Percentiles rank a stretch among this genome's conserved stretches.
phyloP scores from a whole-genome alignment of 192 early-diverging fungal genomes.

The Backusella tuberculispora region DNA sequence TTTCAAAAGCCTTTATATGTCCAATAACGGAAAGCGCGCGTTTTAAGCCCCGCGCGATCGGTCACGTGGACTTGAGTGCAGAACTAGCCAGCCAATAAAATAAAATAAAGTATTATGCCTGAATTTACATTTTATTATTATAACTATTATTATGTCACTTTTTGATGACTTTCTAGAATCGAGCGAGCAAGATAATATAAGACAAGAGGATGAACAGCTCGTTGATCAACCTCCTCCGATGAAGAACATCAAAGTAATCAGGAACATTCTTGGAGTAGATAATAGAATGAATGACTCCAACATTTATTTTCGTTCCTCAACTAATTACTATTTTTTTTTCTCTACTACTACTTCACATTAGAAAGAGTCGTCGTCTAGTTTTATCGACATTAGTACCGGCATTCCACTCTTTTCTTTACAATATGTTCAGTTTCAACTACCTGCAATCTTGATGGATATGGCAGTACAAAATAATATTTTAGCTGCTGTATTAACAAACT shows the following conservation, averaged over 20 bases:
- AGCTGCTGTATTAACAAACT: conserved; percentile 74
- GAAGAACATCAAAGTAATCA: conserved; percentile 23
- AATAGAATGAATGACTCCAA: conserved; percentile 15
- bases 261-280: neutral
- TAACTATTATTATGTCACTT: conserved; percentile 38
- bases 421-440: conserved; percentile 87
- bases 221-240: neutral
- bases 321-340: neutral
- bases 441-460: conserved; percentile 71
- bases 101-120: neutral
- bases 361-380: conserved; percentile 57
- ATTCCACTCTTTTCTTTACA: conserved; percentile 80
- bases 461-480: conserved; percentile 85
- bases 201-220: neutral
- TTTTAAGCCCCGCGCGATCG: neutral
- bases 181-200: conserved; percentile 27
- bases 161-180: conserved; percentile 49
- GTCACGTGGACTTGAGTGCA: neutral
- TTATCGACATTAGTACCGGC: conserved; percentile 43
- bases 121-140: conserved; percentile 1
- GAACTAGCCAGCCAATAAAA: neutral
- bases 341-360: conserved; percentile 27
- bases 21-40: neutral
- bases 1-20: neutral
- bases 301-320: conserved; percentile 8